Conservation (phyloP, 1,139 yeast species). For the Hansenula sp. region DNA sequence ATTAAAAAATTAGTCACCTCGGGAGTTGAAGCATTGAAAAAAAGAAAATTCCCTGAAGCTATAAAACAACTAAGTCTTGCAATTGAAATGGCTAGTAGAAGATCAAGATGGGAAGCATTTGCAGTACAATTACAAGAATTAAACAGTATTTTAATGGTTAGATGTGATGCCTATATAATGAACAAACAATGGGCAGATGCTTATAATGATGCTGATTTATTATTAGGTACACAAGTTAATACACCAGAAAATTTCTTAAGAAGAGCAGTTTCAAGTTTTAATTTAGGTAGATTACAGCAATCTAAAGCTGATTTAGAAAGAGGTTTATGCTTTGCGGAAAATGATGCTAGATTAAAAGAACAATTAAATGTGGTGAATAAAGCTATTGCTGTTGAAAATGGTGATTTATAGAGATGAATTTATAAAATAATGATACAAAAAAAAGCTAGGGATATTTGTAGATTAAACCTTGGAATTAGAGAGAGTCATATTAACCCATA, state of each 20-base stretch:
- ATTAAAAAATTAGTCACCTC: constrained; percentile 70
- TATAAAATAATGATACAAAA: not conserved
- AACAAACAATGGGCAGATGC: constrained; percentile 67
- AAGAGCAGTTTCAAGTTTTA: constrained; percentile 69
- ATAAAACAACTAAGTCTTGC: constrained; percentile 71
- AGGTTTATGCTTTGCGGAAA: constrained; percentile 64
- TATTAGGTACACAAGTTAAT: constrained; percentile 57
- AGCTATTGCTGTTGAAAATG: constrained; percentile 21
- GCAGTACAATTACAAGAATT: constrained; percentile 77
- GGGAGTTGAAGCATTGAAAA: constrained; percentile 62
- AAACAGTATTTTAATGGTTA: constrained; percentile 64
- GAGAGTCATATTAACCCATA: too few species aligned
- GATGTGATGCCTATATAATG: constrained; percentile 79
- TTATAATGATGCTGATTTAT: constrained; percentile 74
- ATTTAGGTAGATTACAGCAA: constrained; percentile 64
- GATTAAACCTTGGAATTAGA: too few species aligned
- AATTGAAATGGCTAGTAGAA: constrained; percentile 65
- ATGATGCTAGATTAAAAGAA: constrained; percentile 40
- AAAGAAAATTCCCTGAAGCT: constrained; percentile 65
- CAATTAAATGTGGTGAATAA: constrained; percentile 12
- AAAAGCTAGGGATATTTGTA: too few species aligned
- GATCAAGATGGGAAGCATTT: constrained; percentile 85
- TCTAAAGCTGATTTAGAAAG: constrained; percentile 77
- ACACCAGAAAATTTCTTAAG: constrained; percentile 79
- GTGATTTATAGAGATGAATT: constrained; percentile 10